A percentile compares a stretch with the other conserved stretches of the same genome.
phyloP scores from a whole-genome alignment of 768 basidiomycete genomes.

The Russula foetens region DNA sequence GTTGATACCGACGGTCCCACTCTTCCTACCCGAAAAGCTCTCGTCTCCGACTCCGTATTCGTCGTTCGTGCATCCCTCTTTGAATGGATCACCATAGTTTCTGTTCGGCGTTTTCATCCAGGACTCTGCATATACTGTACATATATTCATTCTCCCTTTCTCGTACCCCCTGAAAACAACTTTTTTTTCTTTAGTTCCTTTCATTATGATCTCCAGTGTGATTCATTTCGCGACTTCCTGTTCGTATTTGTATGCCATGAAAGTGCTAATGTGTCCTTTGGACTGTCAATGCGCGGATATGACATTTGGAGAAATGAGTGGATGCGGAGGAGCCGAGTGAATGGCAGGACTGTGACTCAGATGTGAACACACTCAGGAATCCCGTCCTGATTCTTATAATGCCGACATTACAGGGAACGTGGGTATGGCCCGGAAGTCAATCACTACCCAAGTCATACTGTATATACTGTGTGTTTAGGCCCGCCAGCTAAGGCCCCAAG shows the following conservation, averaged over 20 bases:
- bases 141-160: too few species aligned
- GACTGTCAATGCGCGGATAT: not conserved
- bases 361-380: too few species aligned
- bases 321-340: too few species aligned
- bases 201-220: not conserved
- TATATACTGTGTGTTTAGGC: too few species aligned
- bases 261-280: not conserved
- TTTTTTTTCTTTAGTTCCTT: not conserved
- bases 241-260: constrained; percentile 9
- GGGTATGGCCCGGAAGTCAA: too few species aligned
- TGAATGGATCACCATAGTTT: constrained; percentile 27
- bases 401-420: too few species aligned
- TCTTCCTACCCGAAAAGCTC: constrained; percentile 48
- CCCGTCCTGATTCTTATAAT: too few species aligned
- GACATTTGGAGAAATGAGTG: not conserved
- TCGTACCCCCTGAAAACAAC: not conserved
- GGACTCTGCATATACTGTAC: too few species aligned
- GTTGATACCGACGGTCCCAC: constrained; percentile 66
- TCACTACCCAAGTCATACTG: too few species aligned
- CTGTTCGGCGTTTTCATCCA: too few species aligned
- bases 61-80: constrained; percentile 28
- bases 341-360: too few species aligned
- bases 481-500: too few species aligned
- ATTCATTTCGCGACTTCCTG: not conserved
- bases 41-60: constrained; percentile 30